Evolutionary conservation across 106 monocot genomes (phyloP), one percentile per base, ranked within the genome.

Genomic region (Apostasia ramifera): DNA sequence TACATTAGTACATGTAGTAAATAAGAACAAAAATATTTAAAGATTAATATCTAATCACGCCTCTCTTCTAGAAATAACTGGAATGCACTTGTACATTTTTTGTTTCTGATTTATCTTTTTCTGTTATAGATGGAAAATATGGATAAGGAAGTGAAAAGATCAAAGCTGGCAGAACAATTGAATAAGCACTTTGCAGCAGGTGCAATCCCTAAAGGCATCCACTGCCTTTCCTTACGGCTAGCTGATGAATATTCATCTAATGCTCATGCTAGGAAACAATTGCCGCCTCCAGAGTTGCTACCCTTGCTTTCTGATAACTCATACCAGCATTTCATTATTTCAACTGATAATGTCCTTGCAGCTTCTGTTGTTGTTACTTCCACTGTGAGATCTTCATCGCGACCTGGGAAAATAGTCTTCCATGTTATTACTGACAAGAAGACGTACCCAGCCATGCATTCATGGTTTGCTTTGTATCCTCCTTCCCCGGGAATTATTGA

Each of bases 351-450:
- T 71, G 82, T 95, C 53, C 91, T 95, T 66, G 91, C 95, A 40
- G 88, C 88, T 67, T 88, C 91, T 41, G 95, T 91, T 46, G 95
- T 91, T 44, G 88, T 95, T 2, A 78, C 61, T 40, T 95, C 95
- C 55, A 74, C 80, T 52, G 78, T 91, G 49, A 76, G 47, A 15
- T 84, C 88, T 79, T 88, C 85, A 62, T 71, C 72, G 47, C 73
- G 70, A 66, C 85, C 95, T 61, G 83, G 86, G 48, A 91, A 76
- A 61, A 73, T 95, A 41, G 88, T 95, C 38, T 91, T 95, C 56
- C 95, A 95, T 83, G 85, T 95, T n/a, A 95, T 95, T 53, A 95
- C 95, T 55, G 95, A 95, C 68, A 95, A 95, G 76, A 95, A 95
- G 68, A 95, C 95, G 5, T 95, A 88, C 76, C 85, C 95, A 47